Conservation (phyloP, 2,329 filamentous ascomycete species). For the Pseudopyrenochaeta lycopersici region DNA sequence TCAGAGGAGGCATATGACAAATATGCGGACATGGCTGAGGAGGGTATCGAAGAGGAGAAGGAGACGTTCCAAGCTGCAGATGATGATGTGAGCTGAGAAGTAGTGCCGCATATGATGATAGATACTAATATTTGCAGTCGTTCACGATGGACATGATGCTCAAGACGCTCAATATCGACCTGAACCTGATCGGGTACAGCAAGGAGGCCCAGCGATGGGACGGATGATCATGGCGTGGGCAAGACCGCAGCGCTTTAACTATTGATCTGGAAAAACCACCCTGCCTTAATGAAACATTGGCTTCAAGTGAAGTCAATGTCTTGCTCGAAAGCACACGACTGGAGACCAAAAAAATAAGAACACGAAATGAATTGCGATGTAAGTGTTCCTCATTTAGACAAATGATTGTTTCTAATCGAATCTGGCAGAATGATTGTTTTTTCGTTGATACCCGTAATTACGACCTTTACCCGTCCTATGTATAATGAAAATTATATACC, state of each 20-base stretch:
- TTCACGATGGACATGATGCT: constrained; percentile 78
- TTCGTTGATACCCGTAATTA: background rate
- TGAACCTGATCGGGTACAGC: constrained; percentile 71
- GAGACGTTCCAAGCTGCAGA: constrained; percentile 41
- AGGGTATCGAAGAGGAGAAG: constrained; percentile 54
- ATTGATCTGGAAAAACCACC: too few relatives aligned
- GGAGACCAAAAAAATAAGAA: background rate
- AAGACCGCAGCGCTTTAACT: background rate
- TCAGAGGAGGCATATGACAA: constrained; percentile 60
- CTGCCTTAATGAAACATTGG: too few relatives aligned
- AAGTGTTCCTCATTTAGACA: background rate
- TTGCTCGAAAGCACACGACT: too few relatives aligned
- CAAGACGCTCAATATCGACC: constrained; percentile 69
- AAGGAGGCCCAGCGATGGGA: constrained; percentile 66
- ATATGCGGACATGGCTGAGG: constrained; percentile 49
- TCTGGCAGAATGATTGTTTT: constrained; percentile 4
- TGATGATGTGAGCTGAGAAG: constrained; percentile 49
- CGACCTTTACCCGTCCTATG: background rate
- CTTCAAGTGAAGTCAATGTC: too few relatives aligned
- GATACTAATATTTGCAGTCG: constrained; percentile 48
- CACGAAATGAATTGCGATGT: background rate
- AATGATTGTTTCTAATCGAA: background rate
- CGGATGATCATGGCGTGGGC: constrained; percentile 48
- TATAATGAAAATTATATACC: background rate
- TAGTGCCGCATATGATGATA: background rate